phyloP scores from a whole-genome alignment of 495 filamentous ascomycete species.

The Penicillium chermesinum region DNA sequence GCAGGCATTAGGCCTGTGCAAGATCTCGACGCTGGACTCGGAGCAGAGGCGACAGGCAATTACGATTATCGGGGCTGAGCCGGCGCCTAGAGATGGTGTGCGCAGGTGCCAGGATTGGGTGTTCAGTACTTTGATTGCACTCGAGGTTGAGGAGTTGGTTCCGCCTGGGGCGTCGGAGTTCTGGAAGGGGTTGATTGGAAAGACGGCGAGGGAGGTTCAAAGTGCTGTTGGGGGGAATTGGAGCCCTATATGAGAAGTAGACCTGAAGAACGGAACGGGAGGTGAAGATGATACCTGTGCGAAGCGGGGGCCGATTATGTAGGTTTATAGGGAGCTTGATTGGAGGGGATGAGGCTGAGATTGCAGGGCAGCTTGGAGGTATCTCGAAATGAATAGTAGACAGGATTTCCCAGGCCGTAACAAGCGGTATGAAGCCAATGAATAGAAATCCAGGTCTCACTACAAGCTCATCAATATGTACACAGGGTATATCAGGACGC shows the following conservation, averaged over 20 bases:
- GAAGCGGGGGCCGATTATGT: too few relatives aligned
- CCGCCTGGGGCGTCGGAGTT: conserved; percentile 16
- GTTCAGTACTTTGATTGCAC: conserved; percentile 18
- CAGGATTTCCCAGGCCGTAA: too few relatives aligned
- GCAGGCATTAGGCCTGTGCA: conserved; percentile 4
- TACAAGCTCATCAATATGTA: background rate
- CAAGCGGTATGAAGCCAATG: too few relatives aligned
- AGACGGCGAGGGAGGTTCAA: conserved; percentile 11
- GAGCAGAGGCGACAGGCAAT: conserved; percentile 14
- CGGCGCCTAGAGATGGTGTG: conserved; percentile 14
- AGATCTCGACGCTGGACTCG: conserved; percentile 6
- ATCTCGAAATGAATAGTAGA: background rate
- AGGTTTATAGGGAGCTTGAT: too few relatives aligned
- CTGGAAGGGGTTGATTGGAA: conserved; percentile 22
- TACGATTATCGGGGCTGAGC: conserved; percentile 12
- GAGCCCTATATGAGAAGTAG: conserved; percentile 1
- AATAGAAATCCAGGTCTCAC: background rate
- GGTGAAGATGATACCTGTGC: too few relatives aligned
- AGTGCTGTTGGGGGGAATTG: conserved; percentile 12
- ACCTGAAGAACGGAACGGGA: too few relatives aligned
- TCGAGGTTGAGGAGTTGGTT: conserved; percentile 24
- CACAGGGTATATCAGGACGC: background rate
- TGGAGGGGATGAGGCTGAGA: too few relatives aligned
- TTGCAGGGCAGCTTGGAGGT: background rate
- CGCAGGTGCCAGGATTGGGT: conserved; percentile 24